These are phyloP conservation scores for Peziza echinospora DNA, from an alignment of 495 filamentous ascomycete species.

Conservation along the genomic window DNA sequence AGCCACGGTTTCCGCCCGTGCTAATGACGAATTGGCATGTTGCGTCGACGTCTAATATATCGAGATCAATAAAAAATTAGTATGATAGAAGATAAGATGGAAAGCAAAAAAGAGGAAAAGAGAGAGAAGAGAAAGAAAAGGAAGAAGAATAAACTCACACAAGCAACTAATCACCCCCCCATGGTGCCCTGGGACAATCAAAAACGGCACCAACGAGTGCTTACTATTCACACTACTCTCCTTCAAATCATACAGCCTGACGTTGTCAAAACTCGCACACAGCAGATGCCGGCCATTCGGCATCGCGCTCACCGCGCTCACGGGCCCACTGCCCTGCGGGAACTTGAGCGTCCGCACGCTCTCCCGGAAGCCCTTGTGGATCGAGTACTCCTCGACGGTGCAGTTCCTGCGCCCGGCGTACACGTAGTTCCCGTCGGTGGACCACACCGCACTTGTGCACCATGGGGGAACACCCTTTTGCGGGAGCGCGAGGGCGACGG, in stretches of 20 bases:
- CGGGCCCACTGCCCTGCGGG: conserved; percentile 68
- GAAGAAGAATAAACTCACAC: conserved; percentile 6
- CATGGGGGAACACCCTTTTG: conserved; percentile 54
- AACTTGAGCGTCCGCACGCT: conserved; percentile 74
- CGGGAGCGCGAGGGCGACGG: conserved; percentile 46
- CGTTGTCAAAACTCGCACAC: conserved; percentile 86
- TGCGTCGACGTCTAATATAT: conserved; percentile 70
- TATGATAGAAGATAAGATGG: too few species aligned
- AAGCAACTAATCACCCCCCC: conserved; percentile 65
- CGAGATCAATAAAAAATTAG: too few species aligned
- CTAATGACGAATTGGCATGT: conserved; percentile 80
- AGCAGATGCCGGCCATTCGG: conserved; percentile 81
- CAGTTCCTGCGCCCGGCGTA: conserved; percentile 85
- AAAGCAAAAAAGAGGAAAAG: too few species aligned
- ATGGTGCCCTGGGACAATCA: conserved; percentile 81
- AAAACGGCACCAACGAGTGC: conserved; percentile 58
- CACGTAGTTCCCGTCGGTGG: conserved; percentile 82
- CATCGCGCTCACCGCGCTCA: conserved; percentile 74
- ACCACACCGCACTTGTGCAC: conserved; percentile 98
- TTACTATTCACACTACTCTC: conserved; percentile 43
- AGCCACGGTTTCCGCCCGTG: conserved; percentile 73
- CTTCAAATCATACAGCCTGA: conserved; percentile 73
- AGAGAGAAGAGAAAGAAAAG: not conserved
- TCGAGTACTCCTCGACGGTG: conserved; percentile 80
- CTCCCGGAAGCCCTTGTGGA: conserved; percentile 55